A percentile compares a stretch with the other conserved stretches of the same genome.
Evolutionary conservation across 768 basidiomycete genomes (phyloP).

Genomic region (Gloeostereum incarnatum): DNA sequence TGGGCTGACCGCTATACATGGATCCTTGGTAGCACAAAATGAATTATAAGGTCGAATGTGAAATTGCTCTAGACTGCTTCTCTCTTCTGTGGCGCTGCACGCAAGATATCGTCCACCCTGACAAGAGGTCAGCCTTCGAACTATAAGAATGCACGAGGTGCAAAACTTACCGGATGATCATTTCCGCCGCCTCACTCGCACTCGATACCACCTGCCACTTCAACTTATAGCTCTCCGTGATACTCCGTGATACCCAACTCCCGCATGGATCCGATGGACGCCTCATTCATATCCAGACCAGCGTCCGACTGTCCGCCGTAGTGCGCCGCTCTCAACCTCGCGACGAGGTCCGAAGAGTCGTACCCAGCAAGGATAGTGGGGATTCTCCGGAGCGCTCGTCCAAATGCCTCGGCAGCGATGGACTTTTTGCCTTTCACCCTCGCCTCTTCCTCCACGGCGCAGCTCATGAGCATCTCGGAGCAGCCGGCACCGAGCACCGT

Average conservation of each 20-base stretch:
- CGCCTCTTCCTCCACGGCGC: constrained; percentile 83
- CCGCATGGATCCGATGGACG: constrained; percentile 80
- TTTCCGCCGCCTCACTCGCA: constrained; percentile 94
- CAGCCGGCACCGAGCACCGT: constrained; percentile 94
- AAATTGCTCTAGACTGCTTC: constrained; percentile 73
- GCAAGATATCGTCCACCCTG: constrained; percentile 89
- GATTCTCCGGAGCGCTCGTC: constrained; percentile 83
- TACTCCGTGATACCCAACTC: constrained; percentile 75
- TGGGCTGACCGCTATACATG: no score
- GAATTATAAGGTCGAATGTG: no score
- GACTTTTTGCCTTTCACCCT: constrained; percentile 91
- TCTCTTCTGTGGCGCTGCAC: constrained; percentile 76
- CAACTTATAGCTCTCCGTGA: constrained; percentile 97
- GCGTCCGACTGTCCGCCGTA: constrained; percentile 83
- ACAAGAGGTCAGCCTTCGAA: constrained; percentile 5
- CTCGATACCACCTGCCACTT: constrained; percentile 93
- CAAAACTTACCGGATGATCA: constrained; percentile 91
- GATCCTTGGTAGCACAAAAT: no score
- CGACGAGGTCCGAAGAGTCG: constrained; percentile 93
- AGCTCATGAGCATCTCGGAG: constrained; percentile 97
- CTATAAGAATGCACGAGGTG: not conserved
- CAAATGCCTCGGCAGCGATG: constrained; percentile 89
- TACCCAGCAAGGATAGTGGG: constrained; percentile 94
- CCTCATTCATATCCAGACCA: constrained; percentile 89
- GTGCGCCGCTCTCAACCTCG: constrained; percentile 85